Base-by-base conservation (phyloP, 2,329 filamentous ascomycete species). In the Penicillium sp. region DNA sequence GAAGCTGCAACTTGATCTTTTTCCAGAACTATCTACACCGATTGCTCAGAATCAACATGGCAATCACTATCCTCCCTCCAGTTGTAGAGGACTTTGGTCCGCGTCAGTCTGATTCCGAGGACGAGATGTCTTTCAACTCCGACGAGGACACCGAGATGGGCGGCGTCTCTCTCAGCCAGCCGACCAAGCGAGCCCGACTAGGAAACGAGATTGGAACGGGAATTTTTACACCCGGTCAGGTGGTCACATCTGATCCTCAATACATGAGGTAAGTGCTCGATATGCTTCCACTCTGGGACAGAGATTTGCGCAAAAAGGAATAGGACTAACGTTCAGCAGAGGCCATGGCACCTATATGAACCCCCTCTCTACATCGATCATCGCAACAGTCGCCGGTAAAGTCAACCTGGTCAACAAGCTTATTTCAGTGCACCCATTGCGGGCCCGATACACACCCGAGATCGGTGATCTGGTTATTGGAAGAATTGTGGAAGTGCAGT, bases 381-480 rank as follows among this genome's bases (percentile, higher is more conserved):
- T 87, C 49, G 91, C 89, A 42, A 95, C 93, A 5, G 87, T 98
- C 28, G 91, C 91, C 6, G 93, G 93, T 63, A 92, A 87, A 6
- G 79, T 97, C 31, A 85, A 87, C 66, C 92, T 91, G 68, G 97
- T 92, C 52, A 98, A 98, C 80, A 97, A 96, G 71, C 84, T 98
- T 42, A 84, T 98, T 58, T 95, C 89, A 2, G 88, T 98, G 49
- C 84, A 87, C 1, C 90, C 93, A 6, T 79, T 98, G 3, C 89
- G 91, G 54, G 91, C 93, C 15, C 87, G 93, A 54, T 98, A 98
- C 75, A 89, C 84, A 1, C 93, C 93, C 28, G 92, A 96, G 71
- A 96, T 98, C 53, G 93, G 93, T 61, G 93, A 98, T 72, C 79
- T 98, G 4, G 89, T 98, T 2, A 86, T 98, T 12, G 93, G 93